Base-by-base conservation (phyloP, 2,329 filamentous ascomycete species). In the Alternaria gansuensis region DNA sequence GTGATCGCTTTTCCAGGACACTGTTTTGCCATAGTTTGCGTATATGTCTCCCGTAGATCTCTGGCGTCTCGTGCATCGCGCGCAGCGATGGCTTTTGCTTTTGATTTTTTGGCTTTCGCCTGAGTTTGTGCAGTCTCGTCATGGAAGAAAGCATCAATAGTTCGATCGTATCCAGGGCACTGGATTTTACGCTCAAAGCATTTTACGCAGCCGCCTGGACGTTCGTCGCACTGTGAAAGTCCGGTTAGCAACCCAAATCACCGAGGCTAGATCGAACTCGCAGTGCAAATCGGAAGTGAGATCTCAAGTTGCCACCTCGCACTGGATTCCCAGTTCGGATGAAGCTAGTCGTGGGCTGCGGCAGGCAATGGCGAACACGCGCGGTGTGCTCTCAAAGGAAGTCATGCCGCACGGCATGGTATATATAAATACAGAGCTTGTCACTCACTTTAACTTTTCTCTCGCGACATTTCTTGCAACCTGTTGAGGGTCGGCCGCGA, bases 401-500 rank as follows among this genome's bases (percentile, higher is more conserved):
- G 11, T 23, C 24, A 23, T 13, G 31, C 13, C 33, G 28, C 7
- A 28, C 14, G 13, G n/a, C 21, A 23, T 26, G 29, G 3, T 52
- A 28, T 50, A 45, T 34, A 48, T 45, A 55, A 13, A 11, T 10
- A 40, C 3, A 13, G 41, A 28, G 21, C 13, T 26, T 8, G 36
- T 45, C 14, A 60, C 72, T 55, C 49, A 79, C 78, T 68, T 77
- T 79, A 41, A 79, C 72, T 59, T 79, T 80, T 45, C 78, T 73
- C 49, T 78, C 71, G n/a, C 77, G 72, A 63, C 78, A 80, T 48
- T 64, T 74, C 46, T 67, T 67, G 50, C 74, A 75, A 5, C 73
- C 74, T 11, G 71, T 75, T 8, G 72, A 75, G 2, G 74, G 74
- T 17, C 66, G 68, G 7, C 74, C 74, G 17, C 74, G 66, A 53